A percentile compares a stretch with the other conserved stretches of the same genome.
These are phyloP conservation scores for Ceratocystis colombiana DNA, from an alignment of 2,329 filamentous ascomycete genomes.

Conservation along the genomic window DNA sequence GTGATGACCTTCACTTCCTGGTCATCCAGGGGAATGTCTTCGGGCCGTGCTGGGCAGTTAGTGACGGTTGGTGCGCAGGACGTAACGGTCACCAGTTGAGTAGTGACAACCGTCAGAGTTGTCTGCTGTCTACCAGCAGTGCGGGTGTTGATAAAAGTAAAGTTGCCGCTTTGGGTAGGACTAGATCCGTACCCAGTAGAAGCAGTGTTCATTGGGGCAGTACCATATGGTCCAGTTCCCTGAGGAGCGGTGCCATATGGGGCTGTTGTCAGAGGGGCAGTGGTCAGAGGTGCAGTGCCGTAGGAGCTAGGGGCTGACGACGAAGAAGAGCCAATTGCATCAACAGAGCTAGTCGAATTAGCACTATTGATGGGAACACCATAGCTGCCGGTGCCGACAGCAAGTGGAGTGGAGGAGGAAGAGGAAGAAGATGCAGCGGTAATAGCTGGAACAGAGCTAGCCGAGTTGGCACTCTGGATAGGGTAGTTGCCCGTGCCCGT, in stretches of 20 bases:
- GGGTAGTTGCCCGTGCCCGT: not conserved
- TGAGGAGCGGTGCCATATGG: not conserved
- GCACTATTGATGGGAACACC: constrained; percentile 6
- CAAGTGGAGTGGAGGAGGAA: constrained; percentile 35
- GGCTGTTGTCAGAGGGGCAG: constrained; percentile 4
- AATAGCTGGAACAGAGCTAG: constrained; percentile 13
- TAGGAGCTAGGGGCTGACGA: constrained; percentile 34
- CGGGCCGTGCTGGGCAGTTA: constrained; percentile 40
- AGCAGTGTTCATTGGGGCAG: constrained; percentile 28
- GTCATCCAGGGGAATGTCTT: constrained; percentile 33
- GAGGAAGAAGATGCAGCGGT: constrained; percentile 30
- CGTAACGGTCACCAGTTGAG: constrained; percentile 47
- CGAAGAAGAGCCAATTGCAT: constrained; percentile 3
- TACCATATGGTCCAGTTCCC: constrained; percentile 23
- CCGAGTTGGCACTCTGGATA: not conserved
- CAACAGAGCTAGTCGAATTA: constrained; percentile 12
- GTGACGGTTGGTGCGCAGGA: constrained; percentile 49
- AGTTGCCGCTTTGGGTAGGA: constrained; percentile 29
- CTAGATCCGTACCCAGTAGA: constrained; percentile 9
- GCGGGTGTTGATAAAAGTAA: constrained; percentile 27
- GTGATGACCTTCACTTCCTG: constrained; percentile 33
- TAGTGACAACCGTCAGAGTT: constrained; percentile 44
- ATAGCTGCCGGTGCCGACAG: constrained; percentile 27
- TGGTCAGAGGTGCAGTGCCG: not conserved
- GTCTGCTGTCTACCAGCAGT: constrained; percentile 29